These are phyloP conservation scores for Beauveria medogensis DNA, from an alignment of 2,329 filamentous ascomycete genomes.

Conservation along the genomic window DNA sequence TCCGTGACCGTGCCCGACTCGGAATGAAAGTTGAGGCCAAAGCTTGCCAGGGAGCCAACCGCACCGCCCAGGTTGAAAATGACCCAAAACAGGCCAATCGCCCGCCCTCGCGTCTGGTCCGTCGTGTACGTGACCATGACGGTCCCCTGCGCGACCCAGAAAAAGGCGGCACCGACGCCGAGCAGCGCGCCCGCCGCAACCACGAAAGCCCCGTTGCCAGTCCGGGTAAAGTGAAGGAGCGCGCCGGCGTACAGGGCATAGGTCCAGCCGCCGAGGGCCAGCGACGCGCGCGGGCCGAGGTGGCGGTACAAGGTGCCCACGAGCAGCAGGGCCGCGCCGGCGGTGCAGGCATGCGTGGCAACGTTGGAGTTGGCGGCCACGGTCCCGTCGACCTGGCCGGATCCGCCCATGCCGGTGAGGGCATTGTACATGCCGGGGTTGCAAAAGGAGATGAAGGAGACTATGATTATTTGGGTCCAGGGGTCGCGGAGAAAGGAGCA, in stretches of 20 bases:
- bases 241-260: not conserved
- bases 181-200: not conserved
- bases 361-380: not conserved
- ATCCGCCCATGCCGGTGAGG: not conserved
- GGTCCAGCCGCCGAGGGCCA: not conserved
- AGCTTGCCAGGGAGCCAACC: constrained; percentile 33
- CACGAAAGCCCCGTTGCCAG: not conserved
- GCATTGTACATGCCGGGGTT: constrained; percentile 3
- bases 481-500: not conserved
- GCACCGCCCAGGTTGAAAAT: constrained; percentile 40
- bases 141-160: constrained; percentile 2
- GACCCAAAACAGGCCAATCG: constrained; percentile 37
- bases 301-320: not conserved
- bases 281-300: not conserved
- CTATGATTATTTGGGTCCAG: not conserved
- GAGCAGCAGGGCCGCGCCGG: not conserved
- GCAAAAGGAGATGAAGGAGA: not conserved
- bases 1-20: constrained; percentile 42
- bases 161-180: not conserved
- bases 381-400: not conserved
- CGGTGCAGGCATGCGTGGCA: not conserved
- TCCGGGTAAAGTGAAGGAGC: not conserved
- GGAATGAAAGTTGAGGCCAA: constrained; percentile 1
- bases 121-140: not conserved
- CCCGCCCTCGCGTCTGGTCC: constrained; percentile 28